Conservation (phyloP, 139 green algal genomes). For the Coccomyxa sp. region DNA sequence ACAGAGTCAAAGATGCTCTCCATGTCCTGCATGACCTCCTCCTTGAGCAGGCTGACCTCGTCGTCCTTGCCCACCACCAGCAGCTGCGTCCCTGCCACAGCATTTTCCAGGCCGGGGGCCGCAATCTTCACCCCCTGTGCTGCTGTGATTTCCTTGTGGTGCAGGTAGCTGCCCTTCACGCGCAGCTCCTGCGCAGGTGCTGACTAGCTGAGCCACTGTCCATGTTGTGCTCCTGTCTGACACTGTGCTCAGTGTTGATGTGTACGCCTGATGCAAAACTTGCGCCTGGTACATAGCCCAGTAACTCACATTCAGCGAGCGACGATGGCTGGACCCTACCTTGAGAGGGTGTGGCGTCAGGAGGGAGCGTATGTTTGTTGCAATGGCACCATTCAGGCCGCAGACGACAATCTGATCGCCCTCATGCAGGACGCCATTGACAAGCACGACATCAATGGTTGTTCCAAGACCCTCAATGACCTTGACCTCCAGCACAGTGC, state of each 20-base stretch:
- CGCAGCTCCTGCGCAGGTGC: constrained; percentile 87
- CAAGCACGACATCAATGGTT: constrained; percentile 95
- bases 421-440: constrained; percentile 84
- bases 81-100: constrained; percentile 88
- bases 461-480: constrained; percentile 97
- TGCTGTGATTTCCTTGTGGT: constrained; percentile 96
- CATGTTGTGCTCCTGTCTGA: no score
- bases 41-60: constrained; percentile 91
- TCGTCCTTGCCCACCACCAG: constrained; percentile 75
- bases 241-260: no score
- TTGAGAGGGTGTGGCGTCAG: constrained; percentile 88
- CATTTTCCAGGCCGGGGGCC: constrained; percentile 84
- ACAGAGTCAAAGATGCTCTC: constrained; percentile 74
- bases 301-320: neutral
- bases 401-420: constrained; percentile 95
- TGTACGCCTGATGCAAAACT: neutral
- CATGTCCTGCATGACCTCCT: constrained; percentile 94
- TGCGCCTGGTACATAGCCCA: neutral
- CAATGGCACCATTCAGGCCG: constrained; percentile 86
- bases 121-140: constrained; percentile 95
- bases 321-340: no score
- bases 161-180: constrained; percentile 89
- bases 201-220: neutral
- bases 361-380: constrained; percentile 90
- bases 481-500: constrained; percentile 91